Percentiles rank a stretch among this genome's conserved stretches.
These are phyloP conservation scores for Selaginella tamariscina DNA, from an alignment of 75 land plant species.

Conservation along the genomic window DNA sequence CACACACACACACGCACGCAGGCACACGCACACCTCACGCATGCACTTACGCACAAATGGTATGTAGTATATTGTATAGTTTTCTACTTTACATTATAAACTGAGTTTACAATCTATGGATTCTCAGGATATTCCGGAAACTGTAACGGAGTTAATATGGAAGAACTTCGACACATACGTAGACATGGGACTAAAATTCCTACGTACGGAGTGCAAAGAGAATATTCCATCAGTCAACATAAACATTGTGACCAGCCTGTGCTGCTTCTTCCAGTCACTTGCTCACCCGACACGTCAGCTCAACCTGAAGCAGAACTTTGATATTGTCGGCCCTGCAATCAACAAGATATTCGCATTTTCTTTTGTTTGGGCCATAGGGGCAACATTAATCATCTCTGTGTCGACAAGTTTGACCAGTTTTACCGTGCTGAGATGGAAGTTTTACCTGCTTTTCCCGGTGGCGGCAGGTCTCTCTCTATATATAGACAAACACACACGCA, in stretches of 20 bases:
- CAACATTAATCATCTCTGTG: conserved; percentile 23
- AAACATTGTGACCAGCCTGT: conserved; percentile 22
- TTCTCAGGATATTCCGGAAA: neutral
- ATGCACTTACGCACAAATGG: too few species aligned
- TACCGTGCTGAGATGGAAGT: conserved; percentile 21
- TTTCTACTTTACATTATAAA: too few species aligned
- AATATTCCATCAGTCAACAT: conserved; percentile 27
- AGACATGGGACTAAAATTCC: conserved; percentile 23
- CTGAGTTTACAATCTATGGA: too few species aligned
- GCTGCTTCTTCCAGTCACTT: conserved; percentile 26
- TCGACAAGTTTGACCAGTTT: conserved; percentile 26
- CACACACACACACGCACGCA: too few species aligned
- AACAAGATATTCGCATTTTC: conserved; percentile 27
- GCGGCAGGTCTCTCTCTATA: too few species aligned
- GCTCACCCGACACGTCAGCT: conserved; percentile 15
- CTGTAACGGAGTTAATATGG: neutral
- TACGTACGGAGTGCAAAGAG: conserved; percentile 21
- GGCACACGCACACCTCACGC: too few species aligned
- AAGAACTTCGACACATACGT: conserved; percentile 20
- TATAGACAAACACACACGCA: too few species aligned
- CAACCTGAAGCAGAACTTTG: conserved; percentile 14
- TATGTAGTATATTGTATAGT: too few species aligned
- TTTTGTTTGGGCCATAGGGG: conserved; percentile 30
- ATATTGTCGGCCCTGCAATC: conserved; percentile 13
- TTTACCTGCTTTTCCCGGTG: conserved; percentile 21